Conservation (phyloP, 192 early-diverging fungal species). For the Jimgerdemannia lactiflua region DNA sequence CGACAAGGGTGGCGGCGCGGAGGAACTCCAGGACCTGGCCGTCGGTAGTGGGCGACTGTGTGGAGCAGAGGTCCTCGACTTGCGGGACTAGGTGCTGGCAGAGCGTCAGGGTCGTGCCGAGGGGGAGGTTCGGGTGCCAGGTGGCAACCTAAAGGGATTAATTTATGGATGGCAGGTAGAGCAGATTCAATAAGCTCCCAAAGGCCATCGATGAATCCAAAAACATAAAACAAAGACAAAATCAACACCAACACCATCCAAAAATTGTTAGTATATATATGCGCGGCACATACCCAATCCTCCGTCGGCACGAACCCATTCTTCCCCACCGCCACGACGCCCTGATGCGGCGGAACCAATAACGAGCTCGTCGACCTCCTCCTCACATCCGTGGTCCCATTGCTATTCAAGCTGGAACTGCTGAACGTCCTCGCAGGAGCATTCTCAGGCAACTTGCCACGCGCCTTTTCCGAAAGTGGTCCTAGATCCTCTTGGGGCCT, state of each 20-base stretch:
- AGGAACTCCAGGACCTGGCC: conserved; percentile 57
- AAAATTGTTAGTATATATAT: no score
- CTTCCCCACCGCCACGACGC: conserved; percentile 35
- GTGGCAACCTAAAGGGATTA: conserved; percentile 39
- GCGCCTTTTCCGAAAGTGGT: conserved; percentile 73
- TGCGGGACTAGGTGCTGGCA: conserved; percentile 63
- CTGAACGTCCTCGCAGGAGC: conserved; percentile 7
- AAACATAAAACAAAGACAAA: conserved; percentile 33
- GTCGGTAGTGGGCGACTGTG: conserved; percentile 60
- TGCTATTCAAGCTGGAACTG: neutral
- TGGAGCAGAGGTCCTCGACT: conserved; percentile 60
- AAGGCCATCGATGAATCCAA: conserved; percentile 6
- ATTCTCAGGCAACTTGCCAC: conserved; percentile 59
- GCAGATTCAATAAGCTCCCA: neutral
- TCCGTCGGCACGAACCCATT: conserved; percentile 66
- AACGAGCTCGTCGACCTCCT: conserved; percentile 7
- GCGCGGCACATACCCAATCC: conserved; percentile 56
- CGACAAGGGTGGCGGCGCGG: conserved; percentile 25
- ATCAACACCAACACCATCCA: neutral
- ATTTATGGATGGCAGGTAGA: neutral
- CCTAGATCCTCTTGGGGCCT: conserved; percentile 6
- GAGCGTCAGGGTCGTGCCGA: conserved; percentile 64
- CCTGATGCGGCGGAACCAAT: conserved; percentile 3
- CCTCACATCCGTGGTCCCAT: conserved; percentile 8
- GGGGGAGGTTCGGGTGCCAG: conserved; percentile 69